Conservation (phyloP, 768 basidiomycete species). For the Pulveroboletus ravenelii region DNA sequence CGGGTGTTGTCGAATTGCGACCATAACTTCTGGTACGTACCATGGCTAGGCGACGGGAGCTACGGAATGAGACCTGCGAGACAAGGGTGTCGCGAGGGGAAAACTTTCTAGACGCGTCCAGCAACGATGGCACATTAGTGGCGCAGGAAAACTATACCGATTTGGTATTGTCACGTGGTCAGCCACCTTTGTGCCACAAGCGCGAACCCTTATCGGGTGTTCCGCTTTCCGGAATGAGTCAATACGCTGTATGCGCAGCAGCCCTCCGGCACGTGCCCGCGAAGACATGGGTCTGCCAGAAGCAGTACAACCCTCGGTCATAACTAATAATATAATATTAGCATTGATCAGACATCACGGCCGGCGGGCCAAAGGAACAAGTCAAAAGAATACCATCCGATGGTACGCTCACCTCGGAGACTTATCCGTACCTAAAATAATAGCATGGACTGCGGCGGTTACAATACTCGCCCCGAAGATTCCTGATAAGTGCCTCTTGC, state of each 20-base stretch:
- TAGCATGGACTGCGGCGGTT: too few relatives aligned
- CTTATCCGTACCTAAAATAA: neutral
- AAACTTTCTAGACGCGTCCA: slow-evolving; percentile 22
- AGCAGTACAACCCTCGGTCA: neutral
- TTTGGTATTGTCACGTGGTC: slow-evolving; percentile 20
- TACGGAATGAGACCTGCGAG: neutral
- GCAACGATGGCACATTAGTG: slow-evolving; percentile 20
- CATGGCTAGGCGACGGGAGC: slow-evolving; percentile 12
- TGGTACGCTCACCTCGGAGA: neutral
- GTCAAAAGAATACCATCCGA: neutral
- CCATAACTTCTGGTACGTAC: slow-evolving; percentile 17
- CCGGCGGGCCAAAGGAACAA: too few relatives aligned
- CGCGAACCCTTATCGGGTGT: slow-evolving; percentile 15
- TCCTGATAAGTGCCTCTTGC: too few relatives aligned
- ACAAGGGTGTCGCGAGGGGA: slow-evolving; percentile 14
- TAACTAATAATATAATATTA: neutral
- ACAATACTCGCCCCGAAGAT: too few relatives aligned
- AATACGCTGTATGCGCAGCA: neutral
- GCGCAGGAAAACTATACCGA: slow-evolving; percentile 11
- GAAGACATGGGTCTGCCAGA: neutral
- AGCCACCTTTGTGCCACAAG: slow-evolving; percentile 21
- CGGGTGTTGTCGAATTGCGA: slow-evolving; percentile 16
- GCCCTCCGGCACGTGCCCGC: neutral
- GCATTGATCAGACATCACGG: too few relatives aligned
- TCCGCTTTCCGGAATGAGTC: too few relatives aligned